Percentiles rank a stretch among this genome's conserved stretches.
These are phyloP conservation scores for Closterium sp. DNA, from an alignment of 139 green algal species.

Conservation along the genomic window DNA sequence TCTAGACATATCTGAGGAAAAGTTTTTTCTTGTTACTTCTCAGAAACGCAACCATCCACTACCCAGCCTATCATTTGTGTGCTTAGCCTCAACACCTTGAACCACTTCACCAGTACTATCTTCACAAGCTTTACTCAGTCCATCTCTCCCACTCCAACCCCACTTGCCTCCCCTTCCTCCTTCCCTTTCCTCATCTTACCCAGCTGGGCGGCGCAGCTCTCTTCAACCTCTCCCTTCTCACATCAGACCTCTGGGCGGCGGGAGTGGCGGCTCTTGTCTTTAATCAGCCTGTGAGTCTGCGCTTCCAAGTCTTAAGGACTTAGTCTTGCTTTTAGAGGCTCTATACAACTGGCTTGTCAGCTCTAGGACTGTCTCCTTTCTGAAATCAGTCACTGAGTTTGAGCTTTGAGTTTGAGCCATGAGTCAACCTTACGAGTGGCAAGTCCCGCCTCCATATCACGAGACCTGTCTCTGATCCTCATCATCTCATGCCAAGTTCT, in stretches of 20 bases:
- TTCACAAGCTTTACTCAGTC: not conserved
- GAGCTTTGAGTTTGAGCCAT: too few species aligned
- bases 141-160: not conserved
- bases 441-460: too few species aligned
- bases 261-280: not conserved
- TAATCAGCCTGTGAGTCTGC: not conserved
- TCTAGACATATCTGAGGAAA: too few species aligned
- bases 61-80: not conserved
- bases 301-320: not conserved
- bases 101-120: not conserved
- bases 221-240: slow-evolving; percentile 78
- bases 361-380: too few species aligned
- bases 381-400: too few species aligned
- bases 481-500: too few species aligned
- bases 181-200: not conserved
- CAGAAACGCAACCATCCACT: not conserved
- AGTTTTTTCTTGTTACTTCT: too few species aligned
- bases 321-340: not conserved
- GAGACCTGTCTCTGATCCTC: too few species aligned
- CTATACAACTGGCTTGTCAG: too few species aligned
- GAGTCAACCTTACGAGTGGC: too few species aligned
- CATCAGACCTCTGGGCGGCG: slow-evolving; percentile 63
- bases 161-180: not conserved
- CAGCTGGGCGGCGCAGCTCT: slow-evolving; percentile 61
- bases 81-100: not conserved